phyloP scores from a whole-genome alignment of 2,329 filamentous ascomycete genomes.

The Cladophialophora psammophila region DNA sequence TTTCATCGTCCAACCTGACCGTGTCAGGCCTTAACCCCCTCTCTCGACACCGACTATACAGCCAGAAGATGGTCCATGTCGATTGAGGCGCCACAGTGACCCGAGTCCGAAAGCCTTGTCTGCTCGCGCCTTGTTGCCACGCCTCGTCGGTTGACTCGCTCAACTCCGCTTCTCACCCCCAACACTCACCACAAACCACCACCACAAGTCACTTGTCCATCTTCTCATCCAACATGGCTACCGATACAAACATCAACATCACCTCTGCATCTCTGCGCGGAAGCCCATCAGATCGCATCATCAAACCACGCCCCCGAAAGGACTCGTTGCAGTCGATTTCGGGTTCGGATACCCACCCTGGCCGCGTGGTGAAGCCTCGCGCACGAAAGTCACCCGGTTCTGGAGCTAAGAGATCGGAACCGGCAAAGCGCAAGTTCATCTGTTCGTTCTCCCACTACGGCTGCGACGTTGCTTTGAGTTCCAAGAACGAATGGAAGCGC shows the following conservation, averaged over 20 bases:
- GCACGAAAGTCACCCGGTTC: conserved; percentile 41
- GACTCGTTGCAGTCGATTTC: conserved; percentile 40
- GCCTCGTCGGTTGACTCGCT: conserved; percentile 28
- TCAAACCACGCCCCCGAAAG: conserved; percentile 40
- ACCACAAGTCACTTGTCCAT: conserved; percentile 9
- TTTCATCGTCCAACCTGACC: background rate
- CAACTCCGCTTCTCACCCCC: conserved; percentile 33
- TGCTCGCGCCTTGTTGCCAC: conserved; percentile 25
- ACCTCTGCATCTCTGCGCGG: conserved; percentile 37
- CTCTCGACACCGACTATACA: background rate
- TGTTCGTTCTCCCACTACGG: conserved; percentile 83
- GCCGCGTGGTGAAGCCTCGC: conserved; percentile 41
- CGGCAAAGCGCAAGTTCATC: conserved; percentile 62
- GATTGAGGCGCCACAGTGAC: conserved; percentile 20
- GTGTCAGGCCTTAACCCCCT: background rate
- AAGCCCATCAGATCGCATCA: conserved; percentile 38
- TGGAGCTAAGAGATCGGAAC: conserved; percentile 41
- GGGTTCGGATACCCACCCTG: conserved; percentile 38
- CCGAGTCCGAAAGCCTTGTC: conserved; percentile 33
- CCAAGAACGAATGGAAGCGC: conserved; percentile 96
- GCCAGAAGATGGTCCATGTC: conserved; percentile 17
- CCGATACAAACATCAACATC: conserved; percentile 36
- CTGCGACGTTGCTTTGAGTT: conserved; percentile 74
- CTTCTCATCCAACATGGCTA: conserved; percentile 31
- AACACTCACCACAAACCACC: conserved; percentile 20